A percentile compares a stretch with the other conserved stretches of the same genome.
phyloP scores from a whole-genome alignment of 2,329 filamentous ascomycete genomes.

The Trichoderma guizhouense region DNA sequence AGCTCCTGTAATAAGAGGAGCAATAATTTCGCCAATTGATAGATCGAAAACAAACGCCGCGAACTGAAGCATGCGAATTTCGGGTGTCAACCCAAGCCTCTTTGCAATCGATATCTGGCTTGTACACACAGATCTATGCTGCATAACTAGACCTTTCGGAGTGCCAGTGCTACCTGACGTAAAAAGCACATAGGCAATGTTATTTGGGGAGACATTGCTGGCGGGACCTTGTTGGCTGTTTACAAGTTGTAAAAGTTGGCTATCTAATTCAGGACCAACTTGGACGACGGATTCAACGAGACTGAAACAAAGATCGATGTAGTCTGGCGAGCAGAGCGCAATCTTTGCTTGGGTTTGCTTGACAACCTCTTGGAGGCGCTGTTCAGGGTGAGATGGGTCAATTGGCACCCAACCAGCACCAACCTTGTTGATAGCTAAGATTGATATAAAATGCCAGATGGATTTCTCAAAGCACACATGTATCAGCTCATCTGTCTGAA shows the following conservation, averaged over 20 bases:
- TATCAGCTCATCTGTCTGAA: constrained; percentile 22
- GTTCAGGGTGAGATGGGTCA: not conserved
- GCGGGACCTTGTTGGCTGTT: not conserved
- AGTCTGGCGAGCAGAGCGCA: not conserved
- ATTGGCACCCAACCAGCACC: constrained; percentile 21
- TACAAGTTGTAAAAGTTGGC: not conserved
- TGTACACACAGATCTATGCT: constrained; percentile 17
- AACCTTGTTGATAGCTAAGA: constrained; percentile 28
- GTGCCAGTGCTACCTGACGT: constrained; percentile 50
- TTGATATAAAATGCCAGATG: constrained; percentile 22
- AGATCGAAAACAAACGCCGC: constrained; percentile 21
- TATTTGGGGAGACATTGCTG: not conserved
- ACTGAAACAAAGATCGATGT: not conserved
- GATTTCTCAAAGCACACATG: constrained; percentile 23
- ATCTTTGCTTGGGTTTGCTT: not conserved
- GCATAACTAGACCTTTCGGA: constrained; percentile 39
- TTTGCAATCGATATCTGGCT: not conserved
- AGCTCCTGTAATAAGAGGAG: constrained; percentile 17
- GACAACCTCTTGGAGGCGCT: not conserved
- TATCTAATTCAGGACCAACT: not conserved
- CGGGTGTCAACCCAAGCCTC: not conserved
- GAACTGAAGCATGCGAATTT: constrained; percentile 17
- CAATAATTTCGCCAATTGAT: constrained; percentile 17
- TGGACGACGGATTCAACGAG: not conserved
- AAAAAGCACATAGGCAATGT: constrained; percentile 41